Evolutionary conservation across 2,329 filamentous ascomycete species (phyloP).

Genomic region (Talaromyces pinophilus): DNA sequence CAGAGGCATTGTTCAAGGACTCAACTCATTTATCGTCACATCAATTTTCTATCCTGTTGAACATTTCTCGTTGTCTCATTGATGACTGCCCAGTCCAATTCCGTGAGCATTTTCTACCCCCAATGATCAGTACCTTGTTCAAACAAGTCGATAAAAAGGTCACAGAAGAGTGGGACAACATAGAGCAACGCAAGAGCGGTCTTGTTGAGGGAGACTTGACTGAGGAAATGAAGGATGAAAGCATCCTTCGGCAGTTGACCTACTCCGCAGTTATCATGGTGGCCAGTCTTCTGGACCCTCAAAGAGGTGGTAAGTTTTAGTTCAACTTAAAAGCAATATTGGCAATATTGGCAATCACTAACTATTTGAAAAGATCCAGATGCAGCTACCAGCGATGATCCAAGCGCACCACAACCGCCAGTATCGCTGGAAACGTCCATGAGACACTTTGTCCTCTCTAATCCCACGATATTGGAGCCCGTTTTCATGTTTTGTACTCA

Average conservation of each 20-base stretch:
- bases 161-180: slow-evolving; percentile 78
- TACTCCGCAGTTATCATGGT: slow-evolving; percentile 92
- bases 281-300: slow-evolving; percentile 80
- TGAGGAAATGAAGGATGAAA: slow-evolving; percentile 98
- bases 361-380: slow-evolving; percentile 35
- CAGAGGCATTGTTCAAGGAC: slow-evolving; percentile 80
- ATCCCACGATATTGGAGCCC: slow-evolving; percentile 77
- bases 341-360: not conserved
- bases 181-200: slow-evolving; percentile 60
- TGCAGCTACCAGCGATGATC: slow-evolving; percentile 35
- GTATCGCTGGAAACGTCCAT: slow-evolving; percentile 60
- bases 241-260: slow-evolving; percentile 87
- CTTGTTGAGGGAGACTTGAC: slow-evolving; percentile 76
- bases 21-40: slow-evolving; percentile 83
- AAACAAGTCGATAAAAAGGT: slow-evolving; percentile 85
- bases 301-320: slow-evolving; percentile 57
- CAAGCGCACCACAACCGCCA: slow-evolving; percentile 35
- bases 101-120: slow-evolving; percentile 78
- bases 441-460: slow-evolving; percentile 78
- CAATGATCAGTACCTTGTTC: slow-evolving; percentile 79
- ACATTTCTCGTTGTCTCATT: slow-evolving; percentile 82
- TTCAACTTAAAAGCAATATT: not conserved
- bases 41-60: slow-evolving; percentile 90
- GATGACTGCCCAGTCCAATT: slow-evolving; percentile 84
- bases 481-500: slow-evolving; percentile 90